Evolutionary conservation across 75 land plant genomes (phyloP).

Genomic region (Azolla pinnata): DNA sequence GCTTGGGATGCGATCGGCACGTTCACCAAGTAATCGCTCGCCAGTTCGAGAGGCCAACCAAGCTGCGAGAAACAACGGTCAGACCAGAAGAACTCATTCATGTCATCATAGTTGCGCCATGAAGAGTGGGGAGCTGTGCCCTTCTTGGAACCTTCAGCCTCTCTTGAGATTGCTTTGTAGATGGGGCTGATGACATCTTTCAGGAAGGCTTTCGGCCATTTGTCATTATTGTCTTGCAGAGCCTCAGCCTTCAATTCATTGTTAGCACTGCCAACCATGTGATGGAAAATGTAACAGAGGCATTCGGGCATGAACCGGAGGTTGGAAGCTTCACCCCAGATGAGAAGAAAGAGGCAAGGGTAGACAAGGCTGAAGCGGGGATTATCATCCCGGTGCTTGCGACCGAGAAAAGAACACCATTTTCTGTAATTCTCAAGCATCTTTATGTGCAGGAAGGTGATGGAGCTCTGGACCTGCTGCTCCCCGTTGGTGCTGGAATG

Average conservation of each 20-base stretch:
- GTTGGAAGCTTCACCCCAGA: conserved; percentile 99
- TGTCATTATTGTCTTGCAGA: not conserved
- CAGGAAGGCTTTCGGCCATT: conserved; percentile 20
- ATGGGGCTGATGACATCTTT: conserved; percentile 46
- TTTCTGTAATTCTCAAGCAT: not conserved
- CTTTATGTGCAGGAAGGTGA: not conserved
- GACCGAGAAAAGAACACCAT: conserved; percentile 3
- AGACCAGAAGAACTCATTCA: conserved; percentile 88
- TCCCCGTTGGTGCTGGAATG: no score
- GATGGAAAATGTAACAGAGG: conserved; percentile 92
- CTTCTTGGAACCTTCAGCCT: conserved; percentile 13
- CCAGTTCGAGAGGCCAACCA: not conserved
- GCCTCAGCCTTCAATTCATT: not conserved
- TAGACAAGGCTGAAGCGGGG: conserved; percentile 15
- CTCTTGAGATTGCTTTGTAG: conserved; percentile 33
- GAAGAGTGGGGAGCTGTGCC: conserved; percentile 80
- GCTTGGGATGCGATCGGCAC: not conserved
- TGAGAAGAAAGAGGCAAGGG: conserved; percentile 69
- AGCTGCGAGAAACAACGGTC: conserved; percentile 4
- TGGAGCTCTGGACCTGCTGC: not conserved
- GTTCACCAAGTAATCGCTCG: not conserved
- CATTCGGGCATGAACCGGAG: conserved; percentile 94
- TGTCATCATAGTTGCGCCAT: conserved; percentile 94
- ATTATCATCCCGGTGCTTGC: not conserved
- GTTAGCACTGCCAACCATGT: conserved; percentile 22